phyloP scores from a whole-genome alignment of 1,284 basidiomycete genomes.

The Pascua guehoae region DNA sequence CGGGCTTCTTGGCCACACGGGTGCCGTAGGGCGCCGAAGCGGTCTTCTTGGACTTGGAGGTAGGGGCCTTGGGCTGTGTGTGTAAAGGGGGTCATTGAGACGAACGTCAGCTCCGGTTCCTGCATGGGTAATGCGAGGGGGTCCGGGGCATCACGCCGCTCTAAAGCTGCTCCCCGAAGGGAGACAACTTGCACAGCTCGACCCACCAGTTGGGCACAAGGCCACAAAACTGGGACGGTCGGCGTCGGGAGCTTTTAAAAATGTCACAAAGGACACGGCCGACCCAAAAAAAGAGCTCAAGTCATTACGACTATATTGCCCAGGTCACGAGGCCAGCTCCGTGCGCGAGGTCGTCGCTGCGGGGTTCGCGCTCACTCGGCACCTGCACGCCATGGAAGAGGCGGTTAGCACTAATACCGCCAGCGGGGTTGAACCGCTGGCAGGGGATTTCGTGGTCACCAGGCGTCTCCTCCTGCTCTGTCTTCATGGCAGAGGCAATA shows the following conservation, averaged over 20 bases:
- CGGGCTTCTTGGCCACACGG: constrained; percentile 67
- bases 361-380: neutral
- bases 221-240: no score
- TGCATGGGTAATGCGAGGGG: constrained; percentile 2
- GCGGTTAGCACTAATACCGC: constrained; percentile 2
- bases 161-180: constrained; percentile 13
- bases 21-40: constrained; percentile 56
- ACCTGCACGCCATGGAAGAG: constrained; percentile 2
- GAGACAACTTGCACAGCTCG: constrained; percentile 14
- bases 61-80: constrained; percentile 49
- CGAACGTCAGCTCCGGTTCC: constrained; percentile 35
- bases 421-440: neutral
- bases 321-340: no score
- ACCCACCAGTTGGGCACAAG: neutral
- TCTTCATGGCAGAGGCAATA: neutral
- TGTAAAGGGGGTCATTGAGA: constrained; percentile 45
- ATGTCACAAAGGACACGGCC: no score
- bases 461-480: constrained; percentile 2
- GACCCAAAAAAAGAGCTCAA: no score
- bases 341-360: neutral
- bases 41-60: constrained; percentile 51
- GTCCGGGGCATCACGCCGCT: constrained; percentile 35
- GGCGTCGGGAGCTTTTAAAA: no score
- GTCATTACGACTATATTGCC: no score
- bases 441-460: constrained; percentile 6